Evolutionary conservation across 2,329 filamentous ascomycete genomes (phyloP).

Genomic region (Calonectria pseudoturangicola): DNA sequence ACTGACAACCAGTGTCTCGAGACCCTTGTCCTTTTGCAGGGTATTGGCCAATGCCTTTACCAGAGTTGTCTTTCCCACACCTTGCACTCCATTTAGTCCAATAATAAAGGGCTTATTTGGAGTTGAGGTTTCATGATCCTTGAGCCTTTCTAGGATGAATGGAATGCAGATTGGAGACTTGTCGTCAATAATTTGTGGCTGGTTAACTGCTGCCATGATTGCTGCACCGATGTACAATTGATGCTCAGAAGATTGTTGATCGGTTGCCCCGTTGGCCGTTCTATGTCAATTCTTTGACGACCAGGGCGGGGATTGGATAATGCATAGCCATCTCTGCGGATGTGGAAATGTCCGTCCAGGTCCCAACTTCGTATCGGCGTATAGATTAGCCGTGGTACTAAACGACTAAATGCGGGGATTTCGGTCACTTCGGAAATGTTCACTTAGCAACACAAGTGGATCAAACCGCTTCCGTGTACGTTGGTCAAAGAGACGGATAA

Average conservation of each 20-base stretch:
- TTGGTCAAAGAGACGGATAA: not conserved
- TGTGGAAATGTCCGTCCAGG: constrained; percentile 12
- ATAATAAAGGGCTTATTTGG: constrained; percentile 7
- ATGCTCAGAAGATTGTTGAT: not conserved
- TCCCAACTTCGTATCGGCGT: constrained; percentile 1
- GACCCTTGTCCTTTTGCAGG: not conserved
- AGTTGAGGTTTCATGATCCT: not conserved
- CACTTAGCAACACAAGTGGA: not conserved
- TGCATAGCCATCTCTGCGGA: constrained; percentile 13
- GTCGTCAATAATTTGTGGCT: constrained; percentile 14
- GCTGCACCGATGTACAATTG: not conserved
- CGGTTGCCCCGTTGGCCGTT: not conserved
- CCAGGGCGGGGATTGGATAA: constrained; percentile 11
- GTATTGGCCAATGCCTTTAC: constrained; percentile 20
- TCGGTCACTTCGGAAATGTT: not conserved
- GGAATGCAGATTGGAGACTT: constrained; percentile 18
- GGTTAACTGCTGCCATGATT: constrained; percentile 1
- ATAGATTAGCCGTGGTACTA: constrained; percentile 5
- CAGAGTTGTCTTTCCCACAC: constrained; percentile 1
- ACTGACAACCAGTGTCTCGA: constrained; percentile 14
- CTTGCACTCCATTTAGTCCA: constrained; percentile 8
- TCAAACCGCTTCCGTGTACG: not conserved
- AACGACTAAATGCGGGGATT: not conserved
- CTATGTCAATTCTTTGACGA: not conserved
- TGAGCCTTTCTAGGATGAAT: constrained; percentile 2